Evolutionary conservation across 1,284 basidiomycete genomes (phyloP).

Genomic region (Vanrija sp.): DNA sequence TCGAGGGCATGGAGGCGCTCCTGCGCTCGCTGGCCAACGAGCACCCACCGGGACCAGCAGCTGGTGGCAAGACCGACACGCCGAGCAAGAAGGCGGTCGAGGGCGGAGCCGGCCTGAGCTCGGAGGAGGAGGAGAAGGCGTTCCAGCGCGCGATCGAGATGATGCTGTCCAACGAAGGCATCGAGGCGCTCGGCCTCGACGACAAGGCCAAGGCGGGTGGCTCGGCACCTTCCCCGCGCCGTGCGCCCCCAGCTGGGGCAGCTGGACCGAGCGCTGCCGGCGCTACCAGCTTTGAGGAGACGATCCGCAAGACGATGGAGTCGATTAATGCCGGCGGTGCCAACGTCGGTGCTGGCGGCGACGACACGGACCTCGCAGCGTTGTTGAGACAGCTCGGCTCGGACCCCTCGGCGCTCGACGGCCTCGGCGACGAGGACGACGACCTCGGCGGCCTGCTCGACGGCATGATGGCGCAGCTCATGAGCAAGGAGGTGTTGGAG

Average conservation of each 20-base stretch:
- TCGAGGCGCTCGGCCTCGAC: conserved; percentile 55
- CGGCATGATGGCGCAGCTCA: conserved; percentile 86
- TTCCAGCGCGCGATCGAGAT: conserved; percentile 70
- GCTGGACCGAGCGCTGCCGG: conserved; percentile 3
- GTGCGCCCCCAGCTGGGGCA: neutral
- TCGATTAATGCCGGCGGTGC: conserved; percentile 59
- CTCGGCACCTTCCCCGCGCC: neutral
- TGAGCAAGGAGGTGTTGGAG: conserved; percentile 89
- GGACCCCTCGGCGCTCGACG: conserved; percentile 55
- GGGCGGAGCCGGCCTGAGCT: conserved; percentile 22
- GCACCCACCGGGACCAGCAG: conserved; percentile 37
- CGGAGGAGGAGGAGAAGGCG: conserved; percentile 47
- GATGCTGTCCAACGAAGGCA: conserved; percentile 63
- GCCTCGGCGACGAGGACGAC: conserved; percentile 54
- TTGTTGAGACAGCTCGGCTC: conserved; percentile 44
- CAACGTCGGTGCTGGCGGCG: conserved; percentile 29
- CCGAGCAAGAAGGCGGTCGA: neutral
- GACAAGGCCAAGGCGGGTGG: neutral
- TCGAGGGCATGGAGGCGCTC: conserved; percentile 77
- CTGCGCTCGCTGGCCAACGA: conserved; percentile 62
- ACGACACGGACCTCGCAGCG: conserved; percentile 28
- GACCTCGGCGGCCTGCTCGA: conserved; percentile 75
- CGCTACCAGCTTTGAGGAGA: conserved; percentile 62
- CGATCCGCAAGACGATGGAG: conserved; percentile 74
- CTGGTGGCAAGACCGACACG: neutral